Evolutionary conservation across 441 rosid species (phyloP), one percentile per base, ranked within the genome.

Genomic region (Adansonia grandidieri): DNA sequence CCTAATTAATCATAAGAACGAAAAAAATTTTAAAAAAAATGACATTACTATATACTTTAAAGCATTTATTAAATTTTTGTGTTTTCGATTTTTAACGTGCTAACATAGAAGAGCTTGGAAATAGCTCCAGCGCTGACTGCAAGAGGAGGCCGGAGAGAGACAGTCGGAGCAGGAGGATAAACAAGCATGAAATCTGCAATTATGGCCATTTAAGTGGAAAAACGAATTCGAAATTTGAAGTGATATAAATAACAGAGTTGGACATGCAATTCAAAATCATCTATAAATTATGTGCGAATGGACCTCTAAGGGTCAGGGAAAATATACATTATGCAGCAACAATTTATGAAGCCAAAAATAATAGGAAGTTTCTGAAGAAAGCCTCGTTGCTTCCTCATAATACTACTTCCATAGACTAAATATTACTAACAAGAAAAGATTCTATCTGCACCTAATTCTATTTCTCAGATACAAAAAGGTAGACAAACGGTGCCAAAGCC

Each of bases 101-200:
- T n/a, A n/a, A n/a, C 20, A 20, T 90, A 80, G 93, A 94, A 92
- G 89, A 95, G 91, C 88, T 86, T 93, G 83, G 97, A 80, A 79
- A 95, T 65, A 22, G 89, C 76, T 64, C 95, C 90, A 42, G 93
- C 94, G 78, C 78, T 80, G 86, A 84, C 85, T 70, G 93, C 88
- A 9, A 93, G 82, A 78, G 97, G 89, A 44, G 95, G 85, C 70
- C 93, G 91, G 6, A 93, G 94, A 84, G 97, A 79, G 74, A 95
- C 94, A 0, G 98, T 93, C 51, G 98, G 97, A 75, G 97, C 98
- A 81, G 97, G 98, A 74, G 93, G 97, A 87, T 89, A 95, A 24
- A 95, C 98, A 48, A 93, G 95, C 98, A 95, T 95, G 84, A 93
- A 95, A 87, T 95, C 97, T 45, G 98, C 98, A 83, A 95, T 91